Conservation (phyloP, 768 basidiomycete species). For the Saitozyma podzolica region DNA sequence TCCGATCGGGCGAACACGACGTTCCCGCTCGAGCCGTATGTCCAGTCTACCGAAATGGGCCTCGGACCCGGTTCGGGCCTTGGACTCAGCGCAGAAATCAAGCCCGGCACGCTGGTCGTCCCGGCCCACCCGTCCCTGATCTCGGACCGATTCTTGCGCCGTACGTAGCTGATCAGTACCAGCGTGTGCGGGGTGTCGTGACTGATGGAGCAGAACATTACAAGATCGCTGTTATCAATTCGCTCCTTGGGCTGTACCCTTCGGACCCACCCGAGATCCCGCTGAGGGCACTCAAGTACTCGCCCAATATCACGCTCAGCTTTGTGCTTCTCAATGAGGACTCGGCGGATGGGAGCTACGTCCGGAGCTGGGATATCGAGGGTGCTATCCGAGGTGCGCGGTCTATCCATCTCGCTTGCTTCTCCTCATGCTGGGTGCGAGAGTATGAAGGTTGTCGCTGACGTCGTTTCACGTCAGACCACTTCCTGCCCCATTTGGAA, state of each 20-base stretch:
- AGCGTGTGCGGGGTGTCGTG: background rate
- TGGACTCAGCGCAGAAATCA: conserved; percentile 12
- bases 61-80: conserved; percentile 15
- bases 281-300: conserved; percentile 68
- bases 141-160: conserved; percentile 22
- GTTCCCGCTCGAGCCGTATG: conserved; percentile 40
- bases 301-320: conserved; percentile 78
- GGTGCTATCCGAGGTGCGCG: conserved; percentile 65
- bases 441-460: no score
- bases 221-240: conserved; percentile 52
- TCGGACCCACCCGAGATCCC: conserved; percentile 34
- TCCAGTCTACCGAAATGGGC: conserved; percentile 29
- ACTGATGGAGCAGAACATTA: conserved; percentile 56
- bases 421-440: no score
- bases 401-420: background rate
- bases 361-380: conserved; percentile 72
- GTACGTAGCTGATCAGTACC: conserved; percentile 18
- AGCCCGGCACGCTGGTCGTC: conserved; percentile 33
- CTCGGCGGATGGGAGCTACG: conserved; percentile 63
- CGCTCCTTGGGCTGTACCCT: conserved; percentile 35
- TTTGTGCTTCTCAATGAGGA: conserved; percentile 94
- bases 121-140: conserved; percentile 39
- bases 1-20: conserved; percentile 24
- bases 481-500: conserved; percentile 67
- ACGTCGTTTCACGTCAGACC: conserved; percentile 56